Conservation (phyloP, 306 rosid genomes). For the Cicer arietinum region DNA sequence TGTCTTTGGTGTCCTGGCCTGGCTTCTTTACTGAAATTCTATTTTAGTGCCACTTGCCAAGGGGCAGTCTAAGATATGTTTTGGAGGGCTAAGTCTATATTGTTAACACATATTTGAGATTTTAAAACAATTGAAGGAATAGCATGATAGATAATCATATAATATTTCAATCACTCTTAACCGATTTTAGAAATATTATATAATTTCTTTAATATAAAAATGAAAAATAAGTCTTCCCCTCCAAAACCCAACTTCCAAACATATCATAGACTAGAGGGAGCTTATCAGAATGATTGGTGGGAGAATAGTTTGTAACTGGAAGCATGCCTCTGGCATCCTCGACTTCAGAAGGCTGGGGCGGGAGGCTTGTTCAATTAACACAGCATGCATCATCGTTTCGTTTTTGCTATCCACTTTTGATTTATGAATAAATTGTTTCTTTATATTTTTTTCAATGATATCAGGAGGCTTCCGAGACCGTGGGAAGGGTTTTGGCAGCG, state of each 20-base stretch:
- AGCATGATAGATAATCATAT: too few relatives aligned
- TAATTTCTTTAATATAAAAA: too few relatives aligned
- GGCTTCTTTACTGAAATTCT: neutral
- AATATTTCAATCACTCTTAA: too few relatives aligned
- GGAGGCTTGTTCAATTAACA: constrained; percentile 23
- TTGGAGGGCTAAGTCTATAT: too few relatives aligned
- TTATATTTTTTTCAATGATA: constrained; percentile 5
- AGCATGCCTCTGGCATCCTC: constrained; percentile 19
- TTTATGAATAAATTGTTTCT: constrained; percentile 12
- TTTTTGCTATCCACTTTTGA: neutral
- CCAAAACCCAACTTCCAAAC: too few relatives aligned
- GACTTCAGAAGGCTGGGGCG: constrained; percentile 18
- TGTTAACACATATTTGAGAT: too few relatives aligned
- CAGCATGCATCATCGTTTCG: neutral
- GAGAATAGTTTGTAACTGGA: neutral
- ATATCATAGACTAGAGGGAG: neutral
- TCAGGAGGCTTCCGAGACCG: constrained; percentile 80
- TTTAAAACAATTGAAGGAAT: too few relatives aligned
- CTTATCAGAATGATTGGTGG: constrained; percentile 8
- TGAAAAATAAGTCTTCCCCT: too few relatives aligned
- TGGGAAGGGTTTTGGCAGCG: constrained; percentile 65
- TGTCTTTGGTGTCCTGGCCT: constrained; percentile 15
- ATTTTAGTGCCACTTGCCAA: constrained; percentile 3
- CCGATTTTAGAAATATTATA: too few relatives aligned
- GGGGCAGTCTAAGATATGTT: neutral